Evolutionary conservation across 306 rosid genomes (phyloP).

Genomic region (Medicago truncatula): MtrunA17r5.0-ANR NC_053049.1:26879501-26880000

Average conservation of each 20-base stretch:
- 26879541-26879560: not conserved
- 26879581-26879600: not conserved
- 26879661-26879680: conserved; percentile 36
- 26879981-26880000: conserved; percentile 34
- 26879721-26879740: conserved; percentile 44
- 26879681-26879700: conserved; percentile 27
- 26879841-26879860: conserved; percentile 27
- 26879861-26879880: conserved; percentile 35
- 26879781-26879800: conserved; percentile 10
- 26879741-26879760: conserved; percentile 49
- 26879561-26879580: too few species aligned
- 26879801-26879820: conserved; percentile 42
- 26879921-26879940: conserved; percentile 25
- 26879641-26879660: conserved; percentile 38
- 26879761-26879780: conserved; percentile 48
- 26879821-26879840: conserved; percentile 27
- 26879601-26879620: not conserved
- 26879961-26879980: not conserved
- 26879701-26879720: not conserved
- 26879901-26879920: conserved; percentile 45
- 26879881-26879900: conserved; percentile 23
- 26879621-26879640: conserved; percentile 21
- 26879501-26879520: not conserved
- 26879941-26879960: conserved; percentile 28
- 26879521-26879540: not conserved